Evolutionary conservation across 176 grass and related monocot species (phyloP), one percentile per base, ranked within the genome.

Genomic region (Coix lacrymajobi): DNA sequence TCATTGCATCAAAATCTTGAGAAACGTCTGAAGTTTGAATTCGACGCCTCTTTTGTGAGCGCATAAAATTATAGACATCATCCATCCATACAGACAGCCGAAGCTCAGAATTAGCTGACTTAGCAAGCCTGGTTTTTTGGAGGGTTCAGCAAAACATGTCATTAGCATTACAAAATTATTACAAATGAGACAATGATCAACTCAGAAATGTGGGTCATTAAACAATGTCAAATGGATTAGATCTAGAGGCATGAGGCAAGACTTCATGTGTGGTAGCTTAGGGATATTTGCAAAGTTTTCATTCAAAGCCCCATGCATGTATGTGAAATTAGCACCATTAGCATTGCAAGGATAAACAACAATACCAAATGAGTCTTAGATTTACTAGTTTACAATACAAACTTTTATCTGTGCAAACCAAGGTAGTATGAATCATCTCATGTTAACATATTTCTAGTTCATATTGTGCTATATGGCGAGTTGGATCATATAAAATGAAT

Each of bases 51-150:
- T 99, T 99, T 74, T 66, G 75, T 24, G 81, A 66, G 32, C 77
- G 83, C 93, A 99, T 99, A 66, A 87, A 99, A 84, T 84, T 88
- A 74, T 22, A 31, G 41, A 99, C 93, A 40, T 79, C 77, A 87
- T 99, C 85, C 62, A 86, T 85, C 97, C 97, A 96, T 69, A 24
- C 85, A 87, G 85, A 99, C 0, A 62, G 80, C n/a, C 68, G 84
- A 80, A 99, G 89, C 85, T 89, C 89, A 71, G 91, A 94, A 46
- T 46, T 54, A 62, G 91, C 93, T 87, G 87, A 87, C 68, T 61
- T 33, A 38, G 67, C 83, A 79, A 99, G 93, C 84, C 97, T 99
- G 49, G 10, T 73, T 58, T 80, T 79, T 90, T 83, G n/a, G 56
- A 3, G 29, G 30, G 34, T 84, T 78, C 65, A 60, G 83, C 10